These are phyloP conservation scores for Anthostomella pinea DNA, from an alignment of 2,329 filamentous ascomycete species.

Conservation along the genomic window DNA sequence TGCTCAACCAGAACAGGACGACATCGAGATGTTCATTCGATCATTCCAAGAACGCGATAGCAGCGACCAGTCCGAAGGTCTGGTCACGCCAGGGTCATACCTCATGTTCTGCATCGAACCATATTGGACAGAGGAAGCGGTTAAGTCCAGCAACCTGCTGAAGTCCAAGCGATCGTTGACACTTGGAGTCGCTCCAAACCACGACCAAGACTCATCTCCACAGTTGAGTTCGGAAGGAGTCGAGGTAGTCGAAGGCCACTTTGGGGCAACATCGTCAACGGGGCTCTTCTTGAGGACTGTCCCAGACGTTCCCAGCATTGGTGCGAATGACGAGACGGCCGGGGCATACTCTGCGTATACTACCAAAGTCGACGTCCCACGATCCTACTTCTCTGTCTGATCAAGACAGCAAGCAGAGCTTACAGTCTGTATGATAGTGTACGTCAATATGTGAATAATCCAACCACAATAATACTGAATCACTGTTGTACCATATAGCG, in stretches of 20 bases:
- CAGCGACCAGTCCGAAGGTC: constrained; percentile 44
- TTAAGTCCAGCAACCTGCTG: constrained; percentile 9
- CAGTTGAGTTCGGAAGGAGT: constrained; percentile 22
- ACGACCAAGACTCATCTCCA: constrained; percentile 9
- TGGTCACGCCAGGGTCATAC: constrained; percentile 60
- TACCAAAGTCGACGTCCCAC: constrained; percentile 30
- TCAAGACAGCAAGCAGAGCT: no score
- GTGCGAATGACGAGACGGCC: background rate
- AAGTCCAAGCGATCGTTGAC: constrained; percentile 8
- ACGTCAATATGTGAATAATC: no score
- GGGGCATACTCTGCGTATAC: constrained; percentile 16
- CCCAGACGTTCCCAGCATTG: constrained; percentile 4
- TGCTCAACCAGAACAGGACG: constrained; percentile 47
- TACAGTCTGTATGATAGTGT: no score
- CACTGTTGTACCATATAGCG: no score
- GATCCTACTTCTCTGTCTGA: constrained; percentile 17
- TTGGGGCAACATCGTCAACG: constrained; percentile 61
- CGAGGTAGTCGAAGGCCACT: constrained; percentile 40
- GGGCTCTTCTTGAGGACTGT: constrained; percentile 50
- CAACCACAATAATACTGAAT: no score
- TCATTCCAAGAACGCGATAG: constrained; percentile 40
- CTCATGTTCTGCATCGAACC: constrained; percentile 63
- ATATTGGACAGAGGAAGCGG: constrained; percentile 15
- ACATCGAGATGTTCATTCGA: constrained; percentile 52
- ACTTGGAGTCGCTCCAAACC: constrained; percentile 24